Percentiles rank a stretch among this genome's conserved stretches.
Conservation (phyloP, 164 flowering plant species). For the Kalanchoe fedtschenkoi region DNA sequence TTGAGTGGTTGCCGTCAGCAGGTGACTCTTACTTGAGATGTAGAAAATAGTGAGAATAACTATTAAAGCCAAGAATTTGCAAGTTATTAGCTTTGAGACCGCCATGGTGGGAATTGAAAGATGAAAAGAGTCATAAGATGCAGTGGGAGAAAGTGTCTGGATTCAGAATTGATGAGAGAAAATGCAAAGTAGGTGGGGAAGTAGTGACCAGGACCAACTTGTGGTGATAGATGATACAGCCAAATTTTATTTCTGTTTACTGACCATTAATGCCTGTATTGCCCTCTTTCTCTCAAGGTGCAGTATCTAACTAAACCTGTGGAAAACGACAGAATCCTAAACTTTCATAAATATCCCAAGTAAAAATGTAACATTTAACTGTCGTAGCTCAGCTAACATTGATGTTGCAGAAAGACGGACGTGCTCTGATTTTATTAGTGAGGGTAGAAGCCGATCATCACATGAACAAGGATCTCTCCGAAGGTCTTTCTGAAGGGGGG, state of each 20-base stretch:
- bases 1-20: neutral
- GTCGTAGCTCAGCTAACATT: neutral
- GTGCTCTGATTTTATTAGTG: too few relatives aligned
- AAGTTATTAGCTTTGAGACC: neutral
- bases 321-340: too few relatives aligned
- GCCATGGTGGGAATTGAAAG: neutral
- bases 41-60: neutral
- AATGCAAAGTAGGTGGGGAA: constrained; percentile 4
- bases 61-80: neutral
- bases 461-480: too few relatives aligned
- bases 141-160: neutral
- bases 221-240: neutral
- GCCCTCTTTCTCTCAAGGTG: neutral
- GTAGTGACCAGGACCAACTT: too few relatives aligned
- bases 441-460: too few relatives aligned
- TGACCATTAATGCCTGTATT: neutral
- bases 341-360: too few relatives aligned
- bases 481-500: too few relatives aligned
- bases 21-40: neutral
- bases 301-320: too few relatives aligned
- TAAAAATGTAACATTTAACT: too few relatives aligned
- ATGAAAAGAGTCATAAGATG: neutral
- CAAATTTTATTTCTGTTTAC: neutral
- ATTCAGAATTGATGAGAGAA: neutral
- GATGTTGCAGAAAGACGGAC: neutral